Evolutionary conservation across 2,329 filamentous ascomycete genomes (phyloP), one percentile per base, ranked within the genome.

Genomic region (Geosmithia flava): DNA sequence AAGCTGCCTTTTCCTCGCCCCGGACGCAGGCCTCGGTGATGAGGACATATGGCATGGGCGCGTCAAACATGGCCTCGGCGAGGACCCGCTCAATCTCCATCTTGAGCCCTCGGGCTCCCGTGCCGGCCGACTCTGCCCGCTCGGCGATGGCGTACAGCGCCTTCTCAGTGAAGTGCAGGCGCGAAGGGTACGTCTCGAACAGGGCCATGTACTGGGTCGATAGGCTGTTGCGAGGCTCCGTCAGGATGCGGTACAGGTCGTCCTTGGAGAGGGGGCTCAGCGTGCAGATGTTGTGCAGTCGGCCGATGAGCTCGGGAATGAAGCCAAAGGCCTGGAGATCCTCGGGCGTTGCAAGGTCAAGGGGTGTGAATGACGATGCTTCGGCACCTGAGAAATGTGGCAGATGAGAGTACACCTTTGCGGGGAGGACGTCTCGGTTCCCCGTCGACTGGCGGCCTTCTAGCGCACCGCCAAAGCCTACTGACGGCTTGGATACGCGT

Each of bases 291-390:
- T 95, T 87, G 47, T 95, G 91, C 45, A 98, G 81, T 17, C 93
- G 85, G n/a, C 93, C 93, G 47, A 97, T 85, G n/a, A 96, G 74
- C 66, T 96, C 90, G 1, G 90, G 90, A 48, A 96, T 96, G 60
- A 96, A 87, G 15, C 90, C 91, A 58, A 89, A 96, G 42, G 75
- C 78, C 63, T 94, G 87, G 2, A 95, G 70, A 57, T 95, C 85
- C 11, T 78, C 71, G 1, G 87, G 85, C 3, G 80, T 85, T 23
- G 85, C 76, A 20, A 93, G 75, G 54, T 91, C 85, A 1, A 93
- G 70, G 45, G 68, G 76, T 1, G 76, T 79, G 50, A 78, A 76
- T 0, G 59, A 59, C 2, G 66, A 58, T 15, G 60, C 55, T 8
- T 60, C 60, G 15, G 62, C 54, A 11, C 63, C 52, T 23, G 66